Percentiles rank a stretch among this genome's conserved stretches.
Evolutionary conservation across 2,329 filamentous ascomycete genomes (phyloP).

Genomic region (Cadophora sp.): DNA sequence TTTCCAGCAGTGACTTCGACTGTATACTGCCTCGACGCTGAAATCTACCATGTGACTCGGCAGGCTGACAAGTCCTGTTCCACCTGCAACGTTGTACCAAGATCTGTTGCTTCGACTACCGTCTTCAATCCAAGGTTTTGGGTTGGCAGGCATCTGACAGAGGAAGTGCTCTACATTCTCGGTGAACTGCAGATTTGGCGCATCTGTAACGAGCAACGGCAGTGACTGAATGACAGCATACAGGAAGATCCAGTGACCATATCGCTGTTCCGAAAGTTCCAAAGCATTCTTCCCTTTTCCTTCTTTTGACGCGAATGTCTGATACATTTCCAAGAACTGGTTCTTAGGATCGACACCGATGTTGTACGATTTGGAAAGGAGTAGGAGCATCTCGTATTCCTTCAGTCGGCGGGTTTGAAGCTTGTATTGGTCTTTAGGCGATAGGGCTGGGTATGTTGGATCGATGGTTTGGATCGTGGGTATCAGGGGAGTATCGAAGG

Average conservation of each 20-base stretch:
- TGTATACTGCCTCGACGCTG: constrained; percentile 71
- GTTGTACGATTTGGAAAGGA: constrained; percentile 85
- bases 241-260: constrained; percentile 82
- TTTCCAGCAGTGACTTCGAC: constrained; percentile 73
- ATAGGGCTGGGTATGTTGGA: constrained; percentile 64
- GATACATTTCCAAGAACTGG: constrained; percentile 74
- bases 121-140: constrained; percentile 76
- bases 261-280: constrained; percentile 74
- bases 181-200: constrained; percentile 70
- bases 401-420: constrained; percentile 75
- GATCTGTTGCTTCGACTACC: constrained; percentile 64
- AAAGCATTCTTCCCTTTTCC: constrained; percentile 66
- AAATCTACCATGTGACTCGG: constrained; percentile 67
- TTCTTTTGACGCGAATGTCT: constrained; percentile 73
- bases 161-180: constrained; percentile 84
- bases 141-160: constrained; percentile 75
- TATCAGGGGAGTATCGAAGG: constrained; percentile 84
- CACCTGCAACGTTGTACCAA: constrained; percentile 78
- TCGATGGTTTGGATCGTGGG: constrained; percentile 73
- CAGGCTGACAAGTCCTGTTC: constrained; percentile 64
- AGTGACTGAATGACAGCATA: constrained; percentile 80
- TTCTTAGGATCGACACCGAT: constrained; percentile 67
- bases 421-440: constrained; percentile 77
- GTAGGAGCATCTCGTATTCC: constrained; percentile 76
- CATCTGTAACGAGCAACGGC: constrained; percentile 79